Percentiles rank a stretch among this genome's conserved stretches.
Conservation (phyloP, 2,329 filamentous ascomycete species). For the Aspergillus fructus region DNA sequence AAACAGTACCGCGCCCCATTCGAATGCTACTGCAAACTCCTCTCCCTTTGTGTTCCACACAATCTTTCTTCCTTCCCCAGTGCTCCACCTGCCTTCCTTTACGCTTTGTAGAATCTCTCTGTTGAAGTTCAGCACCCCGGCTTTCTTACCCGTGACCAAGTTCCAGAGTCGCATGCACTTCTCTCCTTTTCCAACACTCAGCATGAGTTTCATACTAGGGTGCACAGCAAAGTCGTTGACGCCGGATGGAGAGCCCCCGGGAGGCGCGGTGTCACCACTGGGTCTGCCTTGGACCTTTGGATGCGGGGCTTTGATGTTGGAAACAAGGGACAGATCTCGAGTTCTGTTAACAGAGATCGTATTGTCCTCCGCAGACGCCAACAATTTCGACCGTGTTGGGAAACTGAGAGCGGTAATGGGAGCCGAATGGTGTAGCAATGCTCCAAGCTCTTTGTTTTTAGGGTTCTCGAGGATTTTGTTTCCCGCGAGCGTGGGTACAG, state of each 20-base stretch:
- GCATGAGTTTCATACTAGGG: conserved; percentile 94
- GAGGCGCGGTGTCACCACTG: conserved; percentile 83
- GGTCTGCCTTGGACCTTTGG: conserved; percentile 78
- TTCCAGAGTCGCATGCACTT: conserved; percentile 95
- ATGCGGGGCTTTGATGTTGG: conserved; percentile 82
- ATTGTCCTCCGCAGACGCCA: conserved; percentile 87
- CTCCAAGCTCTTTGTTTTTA: conserved; percentile 83
- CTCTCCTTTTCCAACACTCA: conserved; percentile 87
- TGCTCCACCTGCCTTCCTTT: conserved; percentile 73
- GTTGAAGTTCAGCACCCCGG: conserved; percentile 84
- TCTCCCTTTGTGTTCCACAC: conserved; percentile 75
- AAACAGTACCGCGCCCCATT: conserved; percentile 80
- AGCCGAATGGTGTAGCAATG: conserved; percentile 80
- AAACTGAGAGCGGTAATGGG: conserved; percentile 79
- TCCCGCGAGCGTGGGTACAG: conserved; percentile 66
- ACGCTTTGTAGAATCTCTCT: conserved; percentile 69
- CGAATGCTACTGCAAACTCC: conserved; percentile 87
- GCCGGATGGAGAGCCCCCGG: conserved; percentile 78
- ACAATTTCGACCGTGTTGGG: conserved; percentile 79
- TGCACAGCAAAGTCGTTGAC: conserved; percentile 95
- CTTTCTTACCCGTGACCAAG: conserved; percentile 92
- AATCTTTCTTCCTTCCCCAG: conserved; percentile 79
- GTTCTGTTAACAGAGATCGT: conserved; percentile 84
- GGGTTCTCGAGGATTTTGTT: conserved; percentile 79
- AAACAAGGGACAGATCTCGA: conserved; percentile 85